phyloP scores from a whole-genome alignment of 1,284 basidiomycete genomes.

The Cryptococcus sp. region DNA sequence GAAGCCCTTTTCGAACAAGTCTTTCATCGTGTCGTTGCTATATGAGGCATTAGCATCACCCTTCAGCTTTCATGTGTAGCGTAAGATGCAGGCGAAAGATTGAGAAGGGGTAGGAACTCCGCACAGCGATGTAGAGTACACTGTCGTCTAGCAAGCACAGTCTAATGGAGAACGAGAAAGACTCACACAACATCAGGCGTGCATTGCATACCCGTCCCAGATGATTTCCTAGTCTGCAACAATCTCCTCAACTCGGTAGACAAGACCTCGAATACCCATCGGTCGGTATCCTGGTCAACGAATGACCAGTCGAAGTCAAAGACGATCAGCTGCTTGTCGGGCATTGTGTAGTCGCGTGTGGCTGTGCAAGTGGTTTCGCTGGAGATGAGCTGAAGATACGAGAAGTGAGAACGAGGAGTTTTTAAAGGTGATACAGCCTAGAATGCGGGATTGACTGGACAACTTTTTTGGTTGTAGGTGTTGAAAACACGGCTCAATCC shows the following conservation, averaged over 20 bases:
- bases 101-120: too few relatives aligned
- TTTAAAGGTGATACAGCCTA: too few relatives aligned
- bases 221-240: slow-evolving; percentile 69
- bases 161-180: too few relatives aligned
- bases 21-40: slow-evolving; percentile 72
- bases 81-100: too few relatives aligned
- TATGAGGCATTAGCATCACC: not conserved
- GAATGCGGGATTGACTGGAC: too few relatives aligned
- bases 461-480: too few relatives aligned
- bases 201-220: slow-evolving; percentile 66
- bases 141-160: too few relatives aligned
- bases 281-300: slow-evolving; percentile 92
- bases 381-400: not conserved
- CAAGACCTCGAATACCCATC: slow-evolving; percentile 93
- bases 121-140: too few relatives aligned
- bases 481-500: too few relatives aligned
- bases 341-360: slow-evolving; percentile 8
- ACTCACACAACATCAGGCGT: slow-evolving; percentile 86
- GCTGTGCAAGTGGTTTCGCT: not conserved
- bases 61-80: too few relatives aligned
- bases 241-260: slow-evolving; percentile 79
- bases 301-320: slow-evolving; percentile 96
- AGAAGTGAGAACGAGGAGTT: not conserved
- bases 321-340: slow-evolving; percentile 74
- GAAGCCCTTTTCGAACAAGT: slow-evolving; percentile 67